Conservation (phyloP, 2,329 filamentous ascomycete genomes). For the Neonectria coccinea region DNA sequence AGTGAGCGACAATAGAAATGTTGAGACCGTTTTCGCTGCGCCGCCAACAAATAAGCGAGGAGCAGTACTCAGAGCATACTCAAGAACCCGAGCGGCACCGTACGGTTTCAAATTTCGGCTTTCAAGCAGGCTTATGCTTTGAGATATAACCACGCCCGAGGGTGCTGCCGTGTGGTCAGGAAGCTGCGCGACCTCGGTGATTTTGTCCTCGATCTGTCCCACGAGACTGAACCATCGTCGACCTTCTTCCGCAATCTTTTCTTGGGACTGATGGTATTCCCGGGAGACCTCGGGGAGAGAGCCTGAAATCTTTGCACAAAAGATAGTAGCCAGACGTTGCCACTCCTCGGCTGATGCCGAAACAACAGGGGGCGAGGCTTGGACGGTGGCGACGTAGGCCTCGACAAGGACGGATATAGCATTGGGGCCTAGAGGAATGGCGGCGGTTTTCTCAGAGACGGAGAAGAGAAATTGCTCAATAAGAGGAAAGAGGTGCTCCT, state of each 20-base stretch:
- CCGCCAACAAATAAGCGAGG: slow-evolving; percentile 56
- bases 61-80: slow-evolving; percentile 52
- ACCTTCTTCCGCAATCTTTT: slow-evolving; percentile 73
- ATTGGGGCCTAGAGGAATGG: slow-evolving; percentile 50
- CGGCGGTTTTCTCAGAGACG: slow-evolving; percentile 51
- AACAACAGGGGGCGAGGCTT: slow-evolving; percentile 56
- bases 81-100: slow-evolving; percentile 63
- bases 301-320: slow-evolving; percentile 76
- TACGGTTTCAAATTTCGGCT: slow-evolving; percentile 68
- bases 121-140: slow-evolving; percentile 57
- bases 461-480: slow-evolving; percentile 67
- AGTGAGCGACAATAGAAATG: slow-evolving; percentile 63
- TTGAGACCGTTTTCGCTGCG: slow-evolving; percentile 52
- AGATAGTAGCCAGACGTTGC: slow-evolving; percentile 67
- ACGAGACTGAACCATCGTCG: slow-evolving; percentile 74
- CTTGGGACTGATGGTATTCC: slow-evolving; percentile 79
- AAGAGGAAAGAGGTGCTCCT: slow-evolving; percentile 65
- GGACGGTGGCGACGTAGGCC: slow-evolving; percentile 59
- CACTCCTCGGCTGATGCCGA: slow-evolving; percentile 69
- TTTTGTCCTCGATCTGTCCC: slow-evolving; percentile 57
- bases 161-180: slow-evolving; percentile 48
- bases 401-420: slow-evolving; percentile 58
- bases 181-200: slow-evolving; percentile 32
- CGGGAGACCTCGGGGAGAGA: slow-evolving; percentile 86
- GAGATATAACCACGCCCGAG: slow-evolving; percentile 48